Evolutionary conservation across 306 rosid species (phyloP).

Genomic region (Quercus robur): DNA sequence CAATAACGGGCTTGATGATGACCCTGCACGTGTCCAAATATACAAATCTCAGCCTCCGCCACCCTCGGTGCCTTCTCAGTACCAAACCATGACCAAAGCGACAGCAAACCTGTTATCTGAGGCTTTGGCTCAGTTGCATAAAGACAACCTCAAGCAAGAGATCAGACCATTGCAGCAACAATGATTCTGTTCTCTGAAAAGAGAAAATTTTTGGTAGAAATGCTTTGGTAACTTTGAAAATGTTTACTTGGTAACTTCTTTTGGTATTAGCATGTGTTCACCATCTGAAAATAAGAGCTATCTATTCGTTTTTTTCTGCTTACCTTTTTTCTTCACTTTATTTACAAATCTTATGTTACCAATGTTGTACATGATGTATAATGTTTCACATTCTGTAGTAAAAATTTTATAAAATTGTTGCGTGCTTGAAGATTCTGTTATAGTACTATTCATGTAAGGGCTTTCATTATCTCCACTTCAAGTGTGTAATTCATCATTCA

Average conservation of each 20-base stretch:
- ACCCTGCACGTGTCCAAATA: conserved; percentile 34
- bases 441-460: neutral
- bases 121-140: conserved; percentile 35
- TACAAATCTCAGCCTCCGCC: conserved; percentile 77
- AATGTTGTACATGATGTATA: neutral
- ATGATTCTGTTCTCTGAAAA: conserved; percentile 1
- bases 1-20: conserved; percentile 29
- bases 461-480: neutral
- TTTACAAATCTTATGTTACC: neutral
- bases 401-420: neutral
- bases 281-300: neutral
- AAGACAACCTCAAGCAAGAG: conserved; percentile 27
- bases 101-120: conserved; percentile 15
- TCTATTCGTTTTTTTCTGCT: neutral
- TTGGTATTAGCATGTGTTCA: neutral
- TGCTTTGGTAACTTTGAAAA: neutral
- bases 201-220: conserved; percentile 20
- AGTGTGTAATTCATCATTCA: neutral
- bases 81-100: conserved; percentile 28
- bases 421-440: neutral
- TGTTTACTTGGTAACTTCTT: neutral
- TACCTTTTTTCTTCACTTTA: neutral
- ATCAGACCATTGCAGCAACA: conserved; percentile 16
- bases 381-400: neutral
- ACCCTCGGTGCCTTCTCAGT: conserved; percentile 33